These are phyloP conservation scores for Arachnomyces sp. DNA, from an alignment of 2,329 filamentous ascomycete species.

Conservation along the genomic window DNA sequence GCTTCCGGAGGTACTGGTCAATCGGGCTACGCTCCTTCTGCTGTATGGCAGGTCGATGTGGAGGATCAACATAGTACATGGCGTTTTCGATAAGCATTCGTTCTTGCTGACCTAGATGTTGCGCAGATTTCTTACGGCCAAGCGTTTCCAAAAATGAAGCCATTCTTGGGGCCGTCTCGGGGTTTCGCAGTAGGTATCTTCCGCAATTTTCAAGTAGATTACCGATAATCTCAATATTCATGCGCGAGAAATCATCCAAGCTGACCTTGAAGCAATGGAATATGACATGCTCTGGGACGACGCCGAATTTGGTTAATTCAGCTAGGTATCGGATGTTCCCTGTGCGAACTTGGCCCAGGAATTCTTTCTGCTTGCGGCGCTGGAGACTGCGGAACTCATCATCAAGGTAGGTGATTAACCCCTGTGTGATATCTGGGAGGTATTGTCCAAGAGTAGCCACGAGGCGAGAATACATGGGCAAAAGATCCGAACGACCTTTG, in stretches of 20 bases:
- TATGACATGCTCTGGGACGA: conserved; percentile 96
- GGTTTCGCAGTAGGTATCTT: conserved; percentile 82
- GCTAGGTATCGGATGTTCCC: conserved; percentile 96
- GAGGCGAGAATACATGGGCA: conserved; percentile 85
- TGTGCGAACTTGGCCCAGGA: conserved; percentile 84
- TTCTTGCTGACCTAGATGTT: conserved; percentile 91
- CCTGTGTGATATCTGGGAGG: conserved; percentile 88
- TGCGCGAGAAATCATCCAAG: conserved; percentile 91
- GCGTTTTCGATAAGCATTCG: conserved; percentile 98
- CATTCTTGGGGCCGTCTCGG: conserved; percentile 91
- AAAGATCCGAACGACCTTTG: conserved; percentile 82
- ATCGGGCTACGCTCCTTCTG: conserved; percentile 93
- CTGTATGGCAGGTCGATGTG: conserved; percentile 83
- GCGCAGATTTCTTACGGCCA: conserved; percentile 89
- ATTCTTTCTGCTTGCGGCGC: conserved; percentile 94
- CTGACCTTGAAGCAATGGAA: conserved; percentile 98
- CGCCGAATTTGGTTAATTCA: conserved; percentile 94
- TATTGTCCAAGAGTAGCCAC: conserved; percentile 90
- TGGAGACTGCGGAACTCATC: conserved; percentile 95
- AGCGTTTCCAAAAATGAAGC: conserved; percentile 86
- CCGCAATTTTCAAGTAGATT: conserved; percentile 95
- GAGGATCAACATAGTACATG: conserved; percentile 94
- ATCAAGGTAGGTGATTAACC: conserved; percentile 83
- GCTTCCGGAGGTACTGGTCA: conserved; percentile 84
- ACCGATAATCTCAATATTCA: conserved; percentile 98